A percentile compares a stretch with the other conserved stretches of the same genome.
Evolutionary conservation across 2,329 filamentous ascomycete species (phyloP).

Genomic region (Cryphonectria parasitica): DNA sequence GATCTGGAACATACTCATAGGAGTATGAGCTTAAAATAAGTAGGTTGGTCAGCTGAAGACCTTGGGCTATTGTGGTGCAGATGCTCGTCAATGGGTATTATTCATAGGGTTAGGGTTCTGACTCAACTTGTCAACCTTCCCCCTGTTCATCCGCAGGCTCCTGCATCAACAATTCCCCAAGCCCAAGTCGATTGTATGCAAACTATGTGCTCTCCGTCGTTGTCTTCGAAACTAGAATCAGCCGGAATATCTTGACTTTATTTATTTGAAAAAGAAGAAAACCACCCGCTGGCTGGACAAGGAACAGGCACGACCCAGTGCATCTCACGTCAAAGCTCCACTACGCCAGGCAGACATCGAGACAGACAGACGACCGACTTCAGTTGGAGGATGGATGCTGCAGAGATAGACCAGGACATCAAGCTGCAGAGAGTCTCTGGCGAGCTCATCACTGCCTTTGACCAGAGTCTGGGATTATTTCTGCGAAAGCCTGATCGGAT

Average conservation of each 20-base stretch:
- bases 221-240: not conserved
- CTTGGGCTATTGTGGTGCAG: not conserved
- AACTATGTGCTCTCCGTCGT: not conserved
- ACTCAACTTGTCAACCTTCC: not conserved
- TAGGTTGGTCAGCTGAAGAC: not conserved
- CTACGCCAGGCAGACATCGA: not conserved
- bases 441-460: slow-evolving; percentile 63
- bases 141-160: not conserved
- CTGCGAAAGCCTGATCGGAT: slow-evolving; percentile 55
- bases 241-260: not conserved
- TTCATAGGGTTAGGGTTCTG: slow-evolving; percentile 6
- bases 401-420: slow-evolving; percentile 63
- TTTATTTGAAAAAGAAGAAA: not conserved
- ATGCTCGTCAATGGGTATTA: not conserved
- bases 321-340: not conserved
- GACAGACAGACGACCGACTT: not conserved
- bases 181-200: too few species aligned
- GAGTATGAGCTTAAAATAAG: too few species aligned
- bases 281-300: not conserved
- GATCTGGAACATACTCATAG: too few species aligned
- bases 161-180: not conserved
- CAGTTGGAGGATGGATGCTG: slow-evolving; percentile 59
- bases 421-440: slow-evolving; percentile 64
- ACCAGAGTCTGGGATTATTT: slow-evolving; percentile 55
- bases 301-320: not conserved